Conservation (phyloP, 768 basidiomycete species). For the Tulasnella sp. region DNA sequence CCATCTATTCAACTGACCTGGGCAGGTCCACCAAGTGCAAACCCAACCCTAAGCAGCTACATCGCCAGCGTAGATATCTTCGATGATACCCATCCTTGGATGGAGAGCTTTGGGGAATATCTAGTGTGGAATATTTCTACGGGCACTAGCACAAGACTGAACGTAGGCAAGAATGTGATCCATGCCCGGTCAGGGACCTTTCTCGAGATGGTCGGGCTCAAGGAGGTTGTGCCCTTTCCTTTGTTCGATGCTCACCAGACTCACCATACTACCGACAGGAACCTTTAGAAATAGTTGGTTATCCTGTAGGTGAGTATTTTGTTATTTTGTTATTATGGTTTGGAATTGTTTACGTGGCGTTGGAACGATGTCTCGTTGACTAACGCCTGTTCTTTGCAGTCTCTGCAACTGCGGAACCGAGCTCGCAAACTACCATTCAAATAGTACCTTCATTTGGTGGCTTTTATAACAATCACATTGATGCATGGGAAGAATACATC, state of each 20-base stretch:
- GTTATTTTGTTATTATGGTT: background rate
- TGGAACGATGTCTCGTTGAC: too few species aligned
- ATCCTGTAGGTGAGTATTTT: background rate
- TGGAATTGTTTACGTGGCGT: background rate
- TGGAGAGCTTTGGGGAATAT: background rate
- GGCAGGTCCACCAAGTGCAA: background rate
- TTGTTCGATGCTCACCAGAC: background rate
- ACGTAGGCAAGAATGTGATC: background rate
- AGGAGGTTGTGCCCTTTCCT: background rate
- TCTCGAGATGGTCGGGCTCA: background rate
- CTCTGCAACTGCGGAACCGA: background rate
- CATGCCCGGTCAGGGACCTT: background rate
- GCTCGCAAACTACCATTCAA: background rate
- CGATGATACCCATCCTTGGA: background rate
- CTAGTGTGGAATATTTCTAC: background rate
- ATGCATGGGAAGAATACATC: background rate
- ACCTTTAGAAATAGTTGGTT: background rate
- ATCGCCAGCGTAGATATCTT: background rate
- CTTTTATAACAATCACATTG: background rate
- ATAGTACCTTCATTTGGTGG: background rate
- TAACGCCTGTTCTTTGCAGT: background rate
- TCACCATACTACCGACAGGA: background rate
- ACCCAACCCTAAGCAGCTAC: background rate
- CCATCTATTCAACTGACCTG: background rate
- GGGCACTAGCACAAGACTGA: background rate